These are phyloP conservation scores for Calonectria leucothoes DNA, from an alignment of 2,329 filamentous ascomycete genomes.

Conservation along the genomic window DNA sequence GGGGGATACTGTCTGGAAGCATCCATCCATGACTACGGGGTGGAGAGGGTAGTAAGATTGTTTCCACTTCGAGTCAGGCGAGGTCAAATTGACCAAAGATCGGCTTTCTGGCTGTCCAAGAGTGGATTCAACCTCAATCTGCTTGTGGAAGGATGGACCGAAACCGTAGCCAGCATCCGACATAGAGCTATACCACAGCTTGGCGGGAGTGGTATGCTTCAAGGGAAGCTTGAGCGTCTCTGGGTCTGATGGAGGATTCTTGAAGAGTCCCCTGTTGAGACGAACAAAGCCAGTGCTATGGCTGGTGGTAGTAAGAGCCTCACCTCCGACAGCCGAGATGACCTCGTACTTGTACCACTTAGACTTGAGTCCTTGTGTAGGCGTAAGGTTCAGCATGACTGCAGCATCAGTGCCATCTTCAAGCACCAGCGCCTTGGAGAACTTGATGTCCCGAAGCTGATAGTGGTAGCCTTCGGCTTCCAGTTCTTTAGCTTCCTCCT, in stretches of 20 bases:
- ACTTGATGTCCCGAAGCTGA: slow-evolving; percentile 17
- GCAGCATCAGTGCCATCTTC: slow-evolving; percentile 9
- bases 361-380: not conserved
- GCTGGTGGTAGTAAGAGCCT: not conserved
- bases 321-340: not conserved
- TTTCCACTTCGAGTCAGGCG: slow-evolving; percentile 7
- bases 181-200: slow-evolving; percentile 24
- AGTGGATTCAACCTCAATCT: slow-evolving; percentile 6
- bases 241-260: not conserved
- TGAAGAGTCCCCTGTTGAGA: slow-evolving; percentile 5
- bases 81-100: slow-evolving; percentile 2
- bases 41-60: slow-evolving; percentile 24
- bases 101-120: slow-evolving; percentile 5
- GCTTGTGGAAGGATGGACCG: slow-evolving; percentile 25
- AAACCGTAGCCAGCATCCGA: slow-evolving; percentile 15
- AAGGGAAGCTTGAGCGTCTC: not conserved
- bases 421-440: slow-evolving; percentile 15
- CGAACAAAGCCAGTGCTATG: slow-evolving; percentile 13
- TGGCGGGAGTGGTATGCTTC: slow-evolving; percentile 7
- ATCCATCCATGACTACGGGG: slow-evolving; percentile 19
- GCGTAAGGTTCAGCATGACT: slow-evolving; percentile 11
- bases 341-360: slow-evolving; percentile 20
- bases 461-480: not conserved
- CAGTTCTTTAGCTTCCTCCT: not conserved
- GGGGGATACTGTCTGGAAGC: slow-evolving; percentile 20